A percentile compares a stretch with the other conserved stretches of the same genome.
Conservation (phyloP, 2,329 filamentous ascomycete species). For the Talaromyces sp. region DNA sequence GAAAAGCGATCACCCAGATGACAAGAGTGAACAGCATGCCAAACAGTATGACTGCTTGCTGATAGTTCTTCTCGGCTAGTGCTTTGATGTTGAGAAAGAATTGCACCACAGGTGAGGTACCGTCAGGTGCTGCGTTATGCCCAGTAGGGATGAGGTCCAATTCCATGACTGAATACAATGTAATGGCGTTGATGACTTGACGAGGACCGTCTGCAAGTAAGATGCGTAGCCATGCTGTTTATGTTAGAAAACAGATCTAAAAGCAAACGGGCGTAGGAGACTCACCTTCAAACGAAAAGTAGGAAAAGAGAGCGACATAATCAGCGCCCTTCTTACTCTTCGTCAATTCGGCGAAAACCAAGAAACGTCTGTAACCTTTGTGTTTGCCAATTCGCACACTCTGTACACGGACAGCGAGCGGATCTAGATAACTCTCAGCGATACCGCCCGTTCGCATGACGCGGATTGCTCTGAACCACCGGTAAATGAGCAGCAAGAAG, state of each 20-base stretch:
- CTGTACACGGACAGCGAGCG: slow-evolving; percentile 77
- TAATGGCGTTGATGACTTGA: slow-evolving; percentile 85
- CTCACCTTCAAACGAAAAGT: slow-evolving; percentile 69
- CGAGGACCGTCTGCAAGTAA: slow-evolving; percentile 88
- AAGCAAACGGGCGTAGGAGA: not conserved
- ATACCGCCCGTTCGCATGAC: slow-evolving; percentile 83
- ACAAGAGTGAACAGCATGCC: slow-evolving; percentile 91
- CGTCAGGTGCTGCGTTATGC: slow-evolving; percentile 49
- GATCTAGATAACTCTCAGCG: slow-evolving; percentile 87
- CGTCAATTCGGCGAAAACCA: slow-evolving; percentile 88
- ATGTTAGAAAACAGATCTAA: not conserved
- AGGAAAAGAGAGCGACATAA: slow-evolving; percentile 86
- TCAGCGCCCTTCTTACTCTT: slow-evolving; percentile 88
- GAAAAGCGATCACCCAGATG: slow-evolving; percentile 78
- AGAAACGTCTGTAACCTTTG: slow-evolving; percentile 79
- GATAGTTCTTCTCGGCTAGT: slow-evolving; percentile 68
- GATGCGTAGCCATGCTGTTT: slow-evolving; percentile 72
- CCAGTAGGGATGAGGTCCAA: slow-evolving; percentile 65
- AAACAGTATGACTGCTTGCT: slow-evolving; percentile 76
- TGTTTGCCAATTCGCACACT: slow-evolving; percentile 70
- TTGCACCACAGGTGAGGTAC: slow-evolving; percentile 63
- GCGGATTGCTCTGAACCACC: slow-evolving; percentile 72
- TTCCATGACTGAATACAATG: slow-evolving; percentile 77
- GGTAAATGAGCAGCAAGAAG: slow-evolving; percentile 73
- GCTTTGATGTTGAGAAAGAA: slow-evolving; percentile 80